Evolutionary conservation across 2,329 filamentous ascomycete species (phyloP).

Genomic region (Ascochyta viciae-villosae): DNA sequence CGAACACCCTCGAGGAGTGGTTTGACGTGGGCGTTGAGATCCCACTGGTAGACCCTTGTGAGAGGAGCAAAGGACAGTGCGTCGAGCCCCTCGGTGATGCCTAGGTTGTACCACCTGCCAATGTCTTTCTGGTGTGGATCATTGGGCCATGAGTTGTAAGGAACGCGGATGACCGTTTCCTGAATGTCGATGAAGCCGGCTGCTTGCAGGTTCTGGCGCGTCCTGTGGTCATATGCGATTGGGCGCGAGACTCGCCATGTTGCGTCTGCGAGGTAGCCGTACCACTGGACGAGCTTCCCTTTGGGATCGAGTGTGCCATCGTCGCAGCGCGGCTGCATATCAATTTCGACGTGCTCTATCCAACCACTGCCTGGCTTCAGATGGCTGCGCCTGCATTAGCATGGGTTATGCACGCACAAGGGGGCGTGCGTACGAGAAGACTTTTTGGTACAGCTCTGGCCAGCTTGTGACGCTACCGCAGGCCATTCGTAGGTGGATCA

Average conservation of each 20-base stretch:
- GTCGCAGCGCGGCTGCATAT: constrained; percentile 77
- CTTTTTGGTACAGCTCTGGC: constrained; percentile 74
- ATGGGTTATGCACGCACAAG: constrained; percentile 3
- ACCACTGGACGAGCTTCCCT: constrained; percentile 72
- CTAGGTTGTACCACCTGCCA: constrained; percentile 84
- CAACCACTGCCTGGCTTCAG: constrained; percentile 76
- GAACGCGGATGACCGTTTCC: constrained; percentile 72
- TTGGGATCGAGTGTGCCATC: constrained; percentile 66
- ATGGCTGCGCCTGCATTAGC: constrained; percentile 62
- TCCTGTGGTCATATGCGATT: constrained; percentile 70
- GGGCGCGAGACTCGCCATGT: constrained; percentile 71
- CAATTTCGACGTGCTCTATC: constrained; percentile 89
- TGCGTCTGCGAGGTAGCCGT: constrained; percentile 69
- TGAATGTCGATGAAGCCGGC: constrained; percentile 83
- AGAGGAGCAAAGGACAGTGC: constrained; percentile 77
- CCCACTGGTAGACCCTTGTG: constrained; percentile 68
- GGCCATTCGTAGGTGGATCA: constrained; percentile 83
- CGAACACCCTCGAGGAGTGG: constrained; percentile 69
- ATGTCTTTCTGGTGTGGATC: constrained; percentile 71
- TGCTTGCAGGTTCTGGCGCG: constrained; percentile 65
- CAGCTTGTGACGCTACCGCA: constrained; percentile 80
- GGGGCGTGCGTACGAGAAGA: constrained; percentile 63
- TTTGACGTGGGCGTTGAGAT: constrained; percentile 65
- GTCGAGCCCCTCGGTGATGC: constrained; percentile 75
- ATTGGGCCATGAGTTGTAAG: constrained; percentile 75